Conservation (phyloP, 2,329 filamentous ascomycete species). For the Ceratocystis cacaofunesta region DNA sequence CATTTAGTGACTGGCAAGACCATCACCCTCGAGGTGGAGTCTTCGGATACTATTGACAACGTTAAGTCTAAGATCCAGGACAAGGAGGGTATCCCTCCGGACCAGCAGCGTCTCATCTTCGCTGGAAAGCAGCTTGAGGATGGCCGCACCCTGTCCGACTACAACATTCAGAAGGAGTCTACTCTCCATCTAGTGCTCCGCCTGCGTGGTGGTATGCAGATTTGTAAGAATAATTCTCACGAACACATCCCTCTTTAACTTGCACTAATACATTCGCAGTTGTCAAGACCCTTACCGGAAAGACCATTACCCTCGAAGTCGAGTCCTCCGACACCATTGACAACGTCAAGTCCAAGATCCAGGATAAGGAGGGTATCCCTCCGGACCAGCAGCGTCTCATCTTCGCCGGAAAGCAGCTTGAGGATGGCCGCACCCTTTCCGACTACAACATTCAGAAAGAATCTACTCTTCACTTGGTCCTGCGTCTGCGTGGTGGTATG, state of each 20-base stretch:
- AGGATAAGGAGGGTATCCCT: conserved; percentile 85
- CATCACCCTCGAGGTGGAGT: conserved; percentile 83
- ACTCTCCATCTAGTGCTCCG: conserved; percentile 69
- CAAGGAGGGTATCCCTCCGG: conserved; percentile 85
- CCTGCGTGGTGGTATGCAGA: conserved; percentile 61
- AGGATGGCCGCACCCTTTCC: conserved; percentile 68
- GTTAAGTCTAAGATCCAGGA: conserved; percentile 90
- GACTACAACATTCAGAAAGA: conserved; percentile 98
- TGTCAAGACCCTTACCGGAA: conserved; percentile 76
- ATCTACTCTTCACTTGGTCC: conserved; percentile 68
- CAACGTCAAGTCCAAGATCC: conserved; percentile 89
- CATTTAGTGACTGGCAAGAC: conserved; percentile 54
- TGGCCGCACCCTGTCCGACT: conserved; percentile 78
- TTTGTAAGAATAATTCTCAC: conserved; percentile 30
- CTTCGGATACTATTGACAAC: conserved; percentile 82
- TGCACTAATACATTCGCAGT: conserved; percentile 34
- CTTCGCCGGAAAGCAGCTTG: conserved; percentile 84
- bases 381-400: conserved; percentile 90
- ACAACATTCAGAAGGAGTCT: conserved; percentile 92
- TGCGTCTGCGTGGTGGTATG: conserved; percentile 81
- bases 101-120: conserved; percentile 88
- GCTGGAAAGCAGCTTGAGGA: conserved; percentile 90
- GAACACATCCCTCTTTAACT: conserved; percentile 23
- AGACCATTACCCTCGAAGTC: conserved; percentile 87
- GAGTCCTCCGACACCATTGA: conserved; percentile 84